phyloP scores from a whole-genome alignment of 495 filamentous ascomycete species.

The Penicillium herquei region DNA sequence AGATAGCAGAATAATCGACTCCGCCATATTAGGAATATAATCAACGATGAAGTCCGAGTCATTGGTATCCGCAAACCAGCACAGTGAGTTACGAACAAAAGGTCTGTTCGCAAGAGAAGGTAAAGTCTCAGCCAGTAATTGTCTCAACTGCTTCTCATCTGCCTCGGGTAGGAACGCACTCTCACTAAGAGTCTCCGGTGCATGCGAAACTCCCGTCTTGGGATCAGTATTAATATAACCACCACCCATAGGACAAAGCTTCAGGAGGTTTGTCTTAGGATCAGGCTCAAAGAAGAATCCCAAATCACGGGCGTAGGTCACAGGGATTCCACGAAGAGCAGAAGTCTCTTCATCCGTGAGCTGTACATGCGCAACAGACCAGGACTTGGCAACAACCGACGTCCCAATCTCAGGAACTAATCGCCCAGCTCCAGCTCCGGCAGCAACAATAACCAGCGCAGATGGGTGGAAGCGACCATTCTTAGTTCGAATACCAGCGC shows the following conservation, averaged over 20 bases:
- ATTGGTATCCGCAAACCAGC: constrained; percentile 57
- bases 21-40: constrained; percentile 44
- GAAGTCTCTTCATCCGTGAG: constrained; percentile 51
- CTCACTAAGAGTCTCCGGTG: constrained; percentile 29
- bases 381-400: constrained; percentile 49
- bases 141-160: constrained; percentile 47
- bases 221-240: constrained; percentile 52
- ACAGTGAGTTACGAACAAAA: constrained; percentile 46
- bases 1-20: constrained; percentile 44
- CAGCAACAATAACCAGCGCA: constrained; percentile 40
- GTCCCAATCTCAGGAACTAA: constrained; percentile 38
- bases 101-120: constrained; percentile 49
- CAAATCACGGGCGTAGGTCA: constrained; percentile 53
- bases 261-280: constrained; percentile 50
- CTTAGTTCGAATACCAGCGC: constrained; percentile 35
- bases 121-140: constrained; percentile 48
- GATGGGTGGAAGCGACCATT: constrained; percentile 37
- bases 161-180: constrained; percentile 46
- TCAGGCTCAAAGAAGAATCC: constrained; percentile 63
- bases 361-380: constrained; percentile 54
- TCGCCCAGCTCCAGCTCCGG: constrained; percentile 38
- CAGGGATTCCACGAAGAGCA: constrained; percentile 50
- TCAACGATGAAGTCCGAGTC: constrained; percentile 58
- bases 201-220: constrained; percentile 28
- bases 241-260: constrained; percentile 53